Conservation (phyloP, 1,139 yeast genomes). For the Magnusiomyces magnusii region DNA sequence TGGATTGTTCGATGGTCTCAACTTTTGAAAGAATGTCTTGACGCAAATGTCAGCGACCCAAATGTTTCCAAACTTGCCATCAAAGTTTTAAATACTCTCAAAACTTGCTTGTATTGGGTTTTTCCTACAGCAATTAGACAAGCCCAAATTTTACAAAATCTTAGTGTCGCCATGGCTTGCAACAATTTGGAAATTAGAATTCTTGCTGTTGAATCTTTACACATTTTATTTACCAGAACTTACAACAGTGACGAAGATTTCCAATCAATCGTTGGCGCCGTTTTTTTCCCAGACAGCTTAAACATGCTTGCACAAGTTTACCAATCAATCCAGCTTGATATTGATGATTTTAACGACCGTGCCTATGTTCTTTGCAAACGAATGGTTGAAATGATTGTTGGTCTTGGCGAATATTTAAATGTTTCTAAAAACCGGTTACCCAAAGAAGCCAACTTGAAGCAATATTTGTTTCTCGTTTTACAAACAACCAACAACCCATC, state of each 20-base stretch:
- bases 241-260: slow-evolving; percentile 67
- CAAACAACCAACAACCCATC: slow-evolving; percentile 80
- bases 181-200: slow-evolving; percentile 64
- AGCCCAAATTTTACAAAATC: slow-evolving; percentile 59
- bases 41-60: slow-evolving; percentile 27
- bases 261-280: slow-evolving; percentile 68
- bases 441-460: slow-evolving; percentile 48
- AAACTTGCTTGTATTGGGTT: slow-evolving; percentile 89
- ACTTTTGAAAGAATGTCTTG: slow-evolving; percentile 45
- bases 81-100: slow-evolving; percentile 71
- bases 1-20: slow-evolving; percentile 81
- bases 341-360: slow-evolving; percentile 73
- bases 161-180: slow-evolving; percentile 53
- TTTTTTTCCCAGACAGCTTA: slow-evolving; percentile 68
- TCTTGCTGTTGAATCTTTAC: slow-evolving; percentile 84
- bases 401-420: slow-evolving; percentile 70
- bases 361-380: slow-evolving; percentile 75
- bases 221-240: slow-evolving; percentile 77
- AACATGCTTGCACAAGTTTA: slow-evolving; percentile 58
- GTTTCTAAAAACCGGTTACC: slow-evolving; percentile 35
- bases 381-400: slow-evolving; percentile 88
- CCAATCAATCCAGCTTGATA: slow-evolving; percentile 52
- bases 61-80: slow-evolving; percentile 45
- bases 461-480: slow-evolving; percentile 65
- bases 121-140: slow-evolving; percentile 64